Evolutionary conservation across 805 yeast genomes (phyloP), one percentile per base, ranked within the genome.

Genomic region (Myxozyma geophila): DNA sequence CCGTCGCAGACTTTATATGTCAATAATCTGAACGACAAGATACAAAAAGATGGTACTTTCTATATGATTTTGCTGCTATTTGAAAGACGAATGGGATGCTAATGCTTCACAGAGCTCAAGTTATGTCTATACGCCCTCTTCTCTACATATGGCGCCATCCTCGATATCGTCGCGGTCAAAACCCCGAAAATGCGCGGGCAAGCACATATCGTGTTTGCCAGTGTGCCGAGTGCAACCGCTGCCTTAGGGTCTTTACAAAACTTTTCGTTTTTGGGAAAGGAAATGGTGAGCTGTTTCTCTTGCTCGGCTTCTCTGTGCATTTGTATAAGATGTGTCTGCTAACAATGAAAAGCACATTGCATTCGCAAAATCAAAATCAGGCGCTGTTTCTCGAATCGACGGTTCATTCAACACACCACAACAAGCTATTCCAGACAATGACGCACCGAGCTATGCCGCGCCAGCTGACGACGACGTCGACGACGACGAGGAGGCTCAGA

Each of bases 151-250:
- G 82, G 82, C 28, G 73, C 68, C 15, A 69, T 79, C 3, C 48
- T 77, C 2, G 76, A 75, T 36, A 59, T 79, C 15, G 75, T 78
- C 28, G 74, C 79, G 4, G 66, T 72, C 62, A 77, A 76, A 57
- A 73, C 78, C 17, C 70, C 74, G 35, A 69, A 68, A 52, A 77
- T 79, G 81, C 69, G 81, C 7, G 82, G 82, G 23, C 82, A 79
- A 70, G 82, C 82, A 1, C 79, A 75, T 55, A 61, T 79, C 9
- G 80, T 74, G 35, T 79, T 75, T 51, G 67, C 55, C 15, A 70
- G 70, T 50, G 60, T 67, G 9, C 66, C 64, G 15, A 53, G 70
- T 13, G 80, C 82, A 5, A 59, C 69, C 6, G 39, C 54, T 28
- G 81, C 81, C 3, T 60, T 74, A 54, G 46, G 64, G 12, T 59